Conservation (phyloP, 2,329 filamentous ascomycete species). For the Mycogone perniciosa region DNA sequence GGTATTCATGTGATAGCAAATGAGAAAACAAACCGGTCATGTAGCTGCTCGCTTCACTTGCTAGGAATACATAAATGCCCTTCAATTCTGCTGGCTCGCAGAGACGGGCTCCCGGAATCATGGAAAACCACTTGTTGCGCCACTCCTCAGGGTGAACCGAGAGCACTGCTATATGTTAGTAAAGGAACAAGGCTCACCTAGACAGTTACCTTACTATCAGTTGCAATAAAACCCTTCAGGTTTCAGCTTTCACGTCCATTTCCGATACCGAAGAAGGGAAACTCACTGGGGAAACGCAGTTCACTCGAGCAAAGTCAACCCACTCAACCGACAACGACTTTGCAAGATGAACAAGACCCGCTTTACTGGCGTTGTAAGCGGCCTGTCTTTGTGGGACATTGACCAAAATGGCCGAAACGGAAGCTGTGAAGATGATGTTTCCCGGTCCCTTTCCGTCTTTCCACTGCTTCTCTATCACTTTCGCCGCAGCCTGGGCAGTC, state of each 20-base stretch:
- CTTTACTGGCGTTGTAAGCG: conserved; percentile 69
- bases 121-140: conserved; percentile 26
- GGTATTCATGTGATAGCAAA: neutral
- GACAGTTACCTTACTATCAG: conserved; percentile 36
- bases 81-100: conserved; percentile 26
- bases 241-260: neutral
- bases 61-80: conserved; percentile 25
- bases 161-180: neutral
- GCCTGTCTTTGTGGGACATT: conserved; percentile 71
- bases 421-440: conserved; percentile 73
- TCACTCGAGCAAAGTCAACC: conserved; percentile 66
- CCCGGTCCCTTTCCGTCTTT: conserved; percentile 41
- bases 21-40: neutral
- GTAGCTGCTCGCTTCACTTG: neutral
- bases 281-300: conserved; percentile 58
- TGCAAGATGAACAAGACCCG: conserved; percentile 54
- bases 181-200: neutral
- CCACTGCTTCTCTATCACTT: conserved; percentile 59
- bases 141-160: conserved; percentile 17
- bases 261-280: neutral
- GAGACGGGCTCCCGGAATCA: conserved; percentile 23
- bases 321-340: conserved; percentile 70
- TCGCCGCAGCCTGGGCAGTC: conserved; percentile 63
- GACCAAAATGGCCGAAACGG: conserved; percentile 70
- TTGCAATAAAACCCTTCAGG: conserved; percentile 56